phyloP scores from a whole-genome alignment of 2,329 filamentous ascomycete species.

The Xylaria sp. region DNA sequence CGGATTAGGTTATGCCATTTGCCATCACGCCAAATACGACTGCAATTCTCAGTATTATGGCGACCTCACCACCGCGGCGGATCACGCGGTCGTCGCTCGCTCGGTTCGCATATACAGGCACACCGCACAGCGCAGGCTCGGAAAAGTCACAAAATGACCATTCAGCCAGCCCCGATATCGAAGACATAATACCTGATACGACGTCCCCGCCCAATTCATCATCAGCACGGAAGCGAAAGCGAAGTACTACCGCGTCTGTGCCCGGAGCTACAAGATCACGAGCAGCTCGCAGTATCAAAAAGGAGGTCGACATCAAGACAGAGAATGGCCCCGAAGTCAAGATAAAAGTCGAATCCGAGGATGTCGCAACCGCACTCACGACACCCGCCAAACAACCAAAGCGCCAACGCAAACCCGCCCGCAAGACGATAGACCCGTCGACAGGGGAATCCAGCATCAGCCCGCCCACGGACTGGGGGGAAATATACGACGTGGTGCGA shows the following conservation, averaged over 20 bases:
- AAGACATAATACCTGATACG: constrained; percentile 45
- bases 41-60: constrained; percentile 37
- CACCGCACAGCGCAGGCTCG: background rate
- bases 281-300: constrained; percentile 33
- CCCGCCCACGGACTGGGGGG: constrained; percentile 66
- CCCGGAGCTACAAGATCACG: constrained; percentile 18
- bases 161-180: constrained; percentile 44
- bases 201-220: constrained; percentile 20
- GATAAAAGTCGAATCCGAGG: constrained; percentile 20
- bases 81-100: constrained; percentile 49
- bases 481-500: constrained; percentile 80
- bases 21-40: constrained; percentile 21
- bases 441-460: constrained; percentile 38
- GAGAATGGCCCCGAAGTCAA: constrained; percentile 18
- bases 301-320: constrained; percentile 28
- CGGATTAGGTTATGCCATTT: background rate
- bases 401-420: constrained; percentile 46
- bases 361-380: constrained; percentile 3
- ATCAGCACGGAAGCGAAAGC: constrained; percentile 45
- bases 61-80: constrained; percentile 45
- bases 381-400: constrained; percentile 16
- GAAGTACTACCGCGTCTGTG: constrained; percentile 29
- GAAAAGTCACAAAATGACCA: constrained; percentile 31
- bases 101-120: constrained; percentile 47
- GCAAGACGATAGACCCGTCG: constrained; percentile 40